Percentiles rank a stretch among this genome's conserved stretches.
These are phyloP conservation scores for Poronia punctata DNA, from an alignment of 495 filamentous ascomycete species.

Conservation along the genomic window DNA sequence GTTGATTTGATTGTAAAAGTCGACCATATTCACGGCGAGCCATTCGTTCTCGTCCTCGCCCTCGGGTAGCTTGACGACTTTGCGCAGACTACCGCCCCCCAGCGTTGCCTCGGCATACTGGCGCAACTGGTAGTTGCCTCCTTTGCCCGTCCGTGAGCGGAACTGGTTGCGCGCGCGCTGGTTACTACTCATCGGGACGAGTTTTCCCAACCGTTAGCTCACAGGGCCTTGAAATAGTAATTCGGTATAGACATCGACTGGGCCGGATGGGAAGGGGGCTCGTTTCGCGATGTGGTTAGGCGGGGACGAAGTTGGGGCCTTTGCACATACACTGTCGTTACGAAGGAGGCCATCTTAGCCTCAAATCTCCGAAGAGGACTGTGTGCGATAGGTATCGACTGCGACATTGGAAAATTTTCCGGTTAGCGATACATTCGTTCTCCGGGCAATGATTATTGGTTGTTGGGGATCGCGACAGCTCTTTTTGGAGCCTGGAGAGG, in stretches of 20 bases:
- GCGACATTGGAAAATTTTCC: slow-evolving; percentile 12
- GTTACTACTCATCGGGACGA: slow-evolving; percentile 52
- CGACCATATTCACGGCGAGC: slow-evolving; percentile 97
- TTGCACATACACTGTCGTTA: slow-evolving; percentile 46
- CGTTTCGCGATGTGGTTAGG: background rate
- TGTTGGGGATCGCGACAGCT: too few relatives aligned
- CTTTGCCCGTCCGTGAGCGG: slow-evolving; percentile 84
- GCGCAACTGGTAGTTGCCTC: slow-evolving; percentile 85
- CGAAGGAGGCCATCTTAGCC: slow-evolving; percentile 43
- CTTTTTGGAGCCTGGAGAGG: too few relatives aligned
- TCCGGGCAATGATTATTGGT: background rate
- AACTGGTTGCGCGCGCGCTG: slow-evolving; percentile 84
- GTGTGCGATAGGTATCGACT: slow-evolving; percentile 10
- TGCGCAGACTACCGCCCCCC: slow-evolving; percentile 87
- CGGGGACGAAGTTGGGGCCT: too few relatives aligned
- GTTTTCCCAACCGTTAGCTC: slow-evolving; percentile 1
- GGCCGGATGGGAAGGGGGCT: background rate
- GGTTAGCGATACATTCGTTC: slow-evolving; percentile 18
- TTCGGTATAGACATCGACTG: too few relatives aligned
- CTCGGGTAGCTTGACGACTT: slow-evolving; percentile 93
- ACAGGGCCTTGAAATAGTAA: background rate
- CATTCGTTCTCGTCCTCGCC: slow-evolving; percentile 97
- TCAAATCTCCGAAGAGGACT: slow-evolving; percentile 14
- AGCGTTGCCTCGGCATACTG: slow-evolving; percentile 97
- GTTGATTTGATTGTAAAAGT: slow-evolving; percentile 99